Evolutionary conservation across 257 asterid species (phyloP), one percentile per base, ranked within the genome.

Genomic region (Plantago elongata): DNA sequence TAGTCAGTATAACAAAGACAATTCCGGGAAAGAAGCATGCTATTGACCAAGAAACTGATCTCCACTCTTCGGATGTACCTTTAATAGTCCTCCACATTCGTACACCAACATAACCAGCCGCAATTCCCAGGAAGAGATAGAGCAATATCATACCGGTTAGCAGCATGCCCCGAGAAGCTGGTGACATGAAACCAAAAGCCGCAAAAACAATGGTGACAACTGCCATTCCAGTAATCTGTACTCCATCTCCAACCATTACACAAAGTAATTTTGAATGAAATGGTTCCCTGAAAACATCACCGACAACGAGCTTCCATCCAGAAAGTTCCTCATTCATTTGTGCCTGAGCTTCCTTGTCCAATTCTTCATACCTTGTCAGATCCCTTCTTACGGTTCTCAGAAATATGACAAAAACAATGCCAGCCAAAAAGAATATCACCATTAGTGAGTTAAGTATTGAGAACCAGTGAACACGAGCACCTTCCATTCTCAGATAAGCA

Each of bases 271-370:
- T 84, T 4, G 94, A 72, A 75, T 85, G 79, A 62, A 60, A 73
- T 45, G 96, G 96, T 62, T 85, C 94, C 67, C 96, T 81, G 67
- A 85, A 88, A 7, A 88, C 96, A 65, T 88, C 96, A 64, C 94
- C 96, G 3, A 88, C 94, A 64, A 88, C 96, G 63, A 88, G 94
- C 72, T 88, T 85, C 96, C 96, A 85, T 38, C 96, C 96, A 0
- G 96, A 85, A 68, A 88, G 90, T 72, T 88, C 96, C 77, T 88
- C 95, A 14, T 88, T 85, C 91, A 88, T 85, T 77, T 88, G 91
- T 4, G 96, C 91, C 68, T 88, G 96, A 37, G 94, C 85, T 74
- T 83, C 94, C 75, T 85, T 88, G 64, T 88, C 94, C 75, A 88
- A 61, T 70, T 88, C 96, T 73, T 88, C 94, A 30, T 88, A 88